Conservation (phyloP, 208 protist species). For the Trypanosoma conorhini region DNA sequence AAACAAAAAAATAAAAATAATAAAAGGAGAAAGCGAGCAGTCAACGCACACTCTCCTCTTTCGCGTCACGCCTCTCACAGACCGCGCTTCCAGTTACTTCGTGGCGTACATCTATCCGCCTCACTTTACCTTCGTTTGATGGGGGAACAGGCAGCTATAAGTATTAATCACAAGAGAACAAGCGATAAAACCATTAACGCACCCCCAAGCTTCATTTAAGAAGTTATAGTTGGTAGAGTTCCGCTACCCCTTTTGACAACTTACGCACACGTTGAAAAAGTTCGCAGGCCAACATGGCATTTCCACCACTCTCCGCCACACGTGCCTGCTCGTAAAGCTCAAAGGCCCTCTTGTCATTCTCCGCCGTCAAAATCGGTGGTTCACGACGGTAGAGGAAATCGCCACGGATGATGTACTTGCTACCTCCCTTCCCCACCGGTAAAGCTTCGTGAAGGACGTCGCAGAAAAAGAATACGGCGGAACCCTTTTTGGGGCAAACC, state of each 20-base stretch:
- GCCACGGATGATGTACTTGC: conserved; percentile 89
- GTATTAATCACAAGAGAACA: neutral
- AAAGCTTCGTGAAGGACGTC: conserved; percentile 86
- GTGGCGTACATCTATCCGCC: too few relatives aligned
- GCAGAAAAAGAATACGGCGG: conserved; percentile 87
- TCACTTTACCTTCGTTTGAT: too few relatives aligned
- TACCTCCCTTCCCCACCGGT: conserved; percentile 52
- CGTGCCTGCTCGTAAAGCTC: conserved; percentile 75
- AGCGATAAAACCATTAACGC: neutral
- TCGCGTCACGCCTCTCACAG: too few relatives aligned
- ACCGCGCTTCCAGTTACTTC: too few relatives aligned
- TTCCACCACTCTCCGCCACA: conserved; percentile 65
- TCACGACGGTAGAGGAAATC: conserved; percentile 81
- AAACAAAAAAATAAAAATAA: conserved; percentile 18
- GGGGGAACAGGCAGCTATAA: too few relatives aligned
- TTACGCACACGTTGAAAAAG: conserved; percentile 74
- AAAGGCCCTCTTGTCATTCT: conserved; percentile 68
- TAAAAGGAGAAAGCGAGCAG: neutral
- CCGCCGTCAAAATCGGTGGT: conserved; percentile 66
- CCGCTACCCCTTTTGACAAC: conserved; percentile 73
- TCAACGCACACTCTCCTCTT: too few relatives aligned
- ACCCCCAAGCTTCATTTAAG: neutral
- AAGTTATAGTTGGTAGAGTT: conserved; percentile 76
- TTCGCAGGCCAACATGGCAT: conserved; percentile 66
- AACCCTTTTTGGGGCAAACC: conserved; percentile 64